These are phyloP conservation scores for Pugionium dolabratum DNA, from an alignment of 345 rosid species.

Conservation along the genomic window DNA sequence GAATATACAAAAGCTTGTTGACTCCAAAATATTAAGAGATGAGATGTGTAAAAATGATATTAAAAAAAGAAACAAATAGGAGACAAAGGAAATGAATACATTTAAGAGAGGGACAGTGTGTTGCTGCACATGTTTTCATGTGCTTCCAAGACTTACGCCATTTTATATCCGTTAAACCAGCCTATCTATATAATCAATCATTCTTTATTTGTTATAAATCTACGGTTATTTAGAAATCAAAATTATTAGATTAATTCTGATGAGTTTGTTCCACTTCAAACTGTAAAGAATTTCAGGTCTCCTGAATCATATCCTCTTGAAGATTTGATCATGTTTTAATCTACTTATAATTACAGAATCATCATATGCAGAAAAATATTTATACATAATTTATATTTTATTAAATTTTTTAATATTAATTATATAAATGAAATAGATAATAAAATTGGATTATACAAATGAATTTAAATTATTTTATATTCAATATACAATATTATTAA, in stretches of 20 bases:
- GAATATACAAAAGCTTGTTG: not conserved
- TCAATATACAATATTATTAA: too few species aligned
- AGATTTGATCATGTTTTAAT: constrained; percentile 8
- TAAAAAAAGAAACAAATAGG: not conserved
- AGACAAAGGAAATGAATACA: constrained; percentile 25
- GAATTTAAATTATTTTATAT: too few species aligned
- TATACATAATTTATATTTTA: too few species aligned
- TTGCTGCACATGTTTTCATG: constrained; percentile 38
- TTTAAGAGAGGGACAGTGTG: constrained; percentile 36
- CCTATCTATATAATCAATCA: constrained; percentile 14
- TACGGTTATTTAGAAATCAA: not conserved
- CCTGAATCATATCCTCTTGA: not conserved
- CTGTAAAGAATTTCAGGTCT: constrained; percentile 4
- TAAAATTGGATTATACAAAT: too few species aligned
- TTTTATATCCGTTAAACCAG: constrained; percentile 27
- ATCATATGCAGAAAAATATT: too few species aligned
- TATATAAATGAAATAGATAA: too few species aligned
- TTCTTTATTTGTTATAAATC: not conserved
- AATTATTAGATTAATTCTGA: not conserved
- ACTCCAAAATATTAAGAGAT: not conserved
- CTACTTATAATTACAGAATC: not conserved
- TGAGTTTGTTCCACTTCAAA: constrained; percentile 23
- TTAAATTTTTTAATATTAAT: too few species aligned
- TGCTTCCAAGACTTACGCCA: constrained; percentile 32
- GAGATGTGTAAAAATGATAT: constrained; percentile 1